Evolutionary conservation across 345 rosid species (phyloP).

Genomic region (Moricandia arvensis): DNA sequence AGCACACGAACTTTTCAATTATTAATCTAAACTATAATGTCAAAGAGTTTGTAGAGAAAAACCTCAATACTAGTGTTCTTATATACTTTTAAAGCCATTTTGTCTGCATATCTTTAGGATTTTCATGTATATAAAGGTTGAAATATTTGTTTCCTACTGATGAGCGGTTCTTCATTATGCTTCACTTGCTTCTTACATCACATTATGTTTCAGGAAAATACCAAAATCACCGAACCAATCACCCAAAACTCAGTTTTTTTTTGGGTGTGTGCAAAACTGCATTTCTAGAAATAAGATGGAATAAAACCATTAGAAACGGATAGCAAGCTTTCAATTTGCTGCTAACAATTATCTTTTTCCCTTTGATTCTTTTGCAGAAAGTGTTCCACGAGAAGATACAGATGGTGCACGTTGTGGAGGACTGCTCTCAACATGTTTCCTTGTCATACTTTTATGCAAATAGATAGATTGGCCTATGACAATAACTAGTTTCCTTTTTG

Average conservation of each 20-base stretch:
- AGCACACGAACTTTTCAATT: too few relatives aligned
- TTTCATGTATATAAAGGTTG: not conserved
- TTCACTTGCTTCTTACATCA: not conserved
- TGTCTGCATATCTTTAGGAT: not conserved
- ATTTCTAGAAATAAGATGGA: too few relatives aligned
- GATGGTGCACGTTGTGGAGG: slow-evolving; percentile 49
- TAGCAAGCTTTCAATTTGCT: not conserved
- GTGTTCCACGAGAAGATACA: slow-evolving; percentile 62
- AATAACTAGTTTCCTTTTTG: not conserved
- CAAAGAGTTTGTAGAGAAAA: too few relatives aligned
- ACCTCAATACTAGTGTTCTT: too few relatives aligned
- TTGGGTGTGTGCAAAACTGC: not conserved
- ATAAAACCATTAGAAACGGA: not conserved
- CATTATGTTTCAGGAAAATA: not conserved
- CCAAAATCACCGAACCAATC: not conserved
- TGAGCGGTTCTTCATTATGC: not conserved
- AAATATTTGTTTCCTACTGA: not conserved
- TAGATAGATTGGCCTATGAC: not conserved
- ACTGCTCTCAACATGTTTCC: slow-evolving; percentile 68
- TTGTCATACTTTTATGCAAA: slow-evolving; percentile 12
- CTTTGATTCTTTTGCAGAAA: slow-evolving; percentile 71
- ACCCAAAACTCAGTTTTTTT: not conserved
- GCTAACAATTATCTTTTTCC: slow-evolving; percentile 62
- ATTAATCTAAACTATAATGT: too few relatives aligned
- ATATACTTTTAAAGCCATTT: too few relatives aligned